phyloP scores from a whole-genome alignment of 352 stramenopile genomes.

The Pythium coloratum region DNA sequence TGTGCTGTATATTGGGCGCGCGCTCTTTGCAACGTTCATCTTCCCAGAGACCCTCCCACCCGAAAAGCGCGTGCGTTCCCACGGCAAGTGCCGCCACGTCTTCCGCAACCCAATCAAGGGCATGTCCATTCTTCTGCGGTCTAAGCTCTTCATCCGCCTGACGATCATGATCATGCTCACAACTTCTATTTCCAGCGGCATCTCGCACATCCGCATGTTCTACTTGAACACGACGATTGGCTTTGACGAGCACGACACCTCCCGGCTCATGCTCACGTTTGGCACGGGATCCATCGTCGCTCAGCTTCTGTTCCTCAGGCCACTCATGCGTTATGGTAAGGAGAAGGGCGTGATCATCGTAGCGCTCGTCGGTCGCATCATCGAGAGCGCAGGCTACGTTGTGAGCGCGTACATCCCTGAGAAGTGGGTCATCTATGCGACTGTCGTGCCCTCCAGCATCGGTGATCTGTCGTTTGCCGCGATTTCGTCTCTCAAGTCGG shows the following conservation, averaged over 20 bases:
- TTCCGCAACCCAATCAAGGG: conserved; percentile 59
- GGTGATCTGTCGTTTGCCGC: conserved; percentile 70
- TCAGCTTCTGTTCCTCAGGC: conserved; percentile 62
- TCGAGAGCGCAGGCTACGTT: conserved; percentile 42
- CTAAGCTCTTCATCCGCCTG: conserved; percentile 60
- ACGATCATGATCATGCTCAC: conserved; percentile 70
- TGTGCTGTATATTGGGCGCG: conserved; percentile 47
- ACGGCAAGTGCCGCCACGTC: conserved; percentile 33
- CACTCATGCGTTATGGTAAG: conserved; percentile 50
- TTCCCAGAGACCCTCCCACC: conserved; percentile 59
- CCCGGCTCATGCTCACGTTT: conserved; percentile 57
- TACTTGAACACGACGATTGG: conserved; percentile 76
- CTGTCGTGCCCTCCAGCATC: conserved; percentile 44
- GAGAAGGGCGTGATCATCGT: conserved; percentile 75
- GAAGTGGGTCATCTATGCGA: conserved; percentile 60
- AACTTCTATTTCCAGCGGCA: conserved; percentile 56
- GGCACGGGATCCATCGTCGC: conserved; percentile 57
- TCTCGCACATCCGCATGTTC: conserved; percentile 67
- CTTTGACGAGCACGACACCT: conserved; percentile 68
- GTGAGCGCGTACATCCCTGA: conserved; percentile 50
- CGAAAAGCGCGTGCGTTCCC: conserved; percentile 30
- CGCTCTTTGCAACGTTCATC: conserved; percentile 55
- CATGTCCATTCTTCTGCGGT: conserved; percentile 69
- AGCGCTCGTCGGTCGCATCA: conserved; percentile 39
- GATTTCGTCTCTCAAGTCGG: conserved; percentile 63